Conservation (phyloP, 495 filamentous ascomycete genomes). For the Penicillium verhagenii region DNA sequence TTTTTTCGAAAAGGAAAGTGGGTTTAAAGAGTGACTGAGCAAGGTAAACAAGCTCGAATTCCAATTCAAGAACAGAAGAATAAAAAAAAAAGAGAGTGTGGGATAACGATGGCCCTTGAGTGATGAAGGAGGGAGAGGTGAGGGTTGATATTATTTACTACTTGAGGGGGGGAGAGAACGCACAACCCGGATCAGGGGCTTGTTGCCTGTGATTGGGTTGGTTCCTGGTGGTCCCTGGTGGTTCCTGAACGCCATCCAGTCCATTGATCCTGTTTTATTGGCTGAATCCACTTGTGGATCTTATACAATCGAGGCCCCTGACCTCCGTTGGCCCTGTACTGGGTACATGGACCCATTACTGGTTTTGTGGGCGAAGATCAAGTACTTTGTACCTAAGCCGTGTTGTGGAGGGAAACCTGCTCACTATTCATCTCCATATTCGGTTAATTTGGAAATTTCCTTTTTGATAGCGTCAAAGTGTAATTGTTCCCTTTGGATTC, state of each 20-base stretch:
- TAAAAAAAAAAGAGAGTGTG: constrained; percentile 34
- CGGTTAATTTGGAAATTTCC: too few species aligned
- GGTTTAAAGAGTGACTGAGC: constrained; percentile 30
- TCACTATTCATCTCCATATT: too few species aligned
- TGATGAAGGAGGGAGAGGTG: constrained; percentile 17
- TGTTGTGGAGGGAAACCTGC: too few species aligned
- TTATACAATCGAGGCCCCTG: background rate
- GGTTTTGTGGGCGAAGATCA: background rate
- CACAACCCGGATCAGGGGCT: background rate
- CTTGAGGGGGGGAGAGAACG: background rate
- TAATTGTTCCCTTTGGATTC: background rate
- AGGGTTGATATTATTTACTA: constrained; percentile 13
- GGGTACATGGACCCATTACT: background rate
- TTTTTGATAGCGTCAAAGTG: background rate
- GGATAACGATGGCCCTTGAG: constrained; percentile 8
- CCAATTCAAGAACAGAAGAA: too few species aligned
- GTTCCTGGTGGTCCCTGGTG: background rate
- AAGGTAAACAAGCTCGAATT: constrained; percentile 24
- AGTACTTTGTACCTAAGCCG: background rate
- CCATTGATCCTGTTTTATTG: constrained; percentile 2
- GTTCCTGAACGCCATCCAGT: constrained; percentile 14
- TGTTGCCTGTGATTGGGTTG: constrained; percentile 11
- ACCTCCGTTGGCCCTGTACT: background rate
- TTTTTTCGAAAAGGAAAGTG: constrained; percentile 19
- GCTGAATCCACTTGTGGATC: background rate